Base-by-base conservation (phyloP, 805 yeast species). In the Zygotorulaspora danielsina region DNA sequence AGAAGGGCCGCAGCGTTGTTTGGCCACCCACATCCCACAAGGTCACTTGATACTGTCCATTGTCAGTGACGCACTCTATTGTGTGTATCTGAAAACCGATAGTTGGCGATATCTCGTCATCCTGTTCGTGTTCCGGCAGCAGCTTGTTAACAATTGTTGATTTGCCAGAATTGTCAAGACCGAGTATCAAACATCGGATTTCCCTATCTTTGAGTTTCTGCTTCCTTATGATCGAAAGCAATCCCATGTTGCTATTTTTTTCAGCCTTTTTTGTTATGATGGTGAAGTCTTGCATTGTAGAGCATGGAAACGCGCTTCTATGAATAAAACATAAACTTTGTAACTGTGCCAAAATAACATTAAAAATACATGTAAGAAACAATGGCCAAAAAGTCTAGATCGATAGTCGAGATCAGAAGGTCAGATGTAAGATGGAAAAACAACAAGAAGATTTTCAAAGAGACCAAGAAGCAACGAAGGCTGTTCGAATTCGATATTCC, bases 1-100 rank as follows among this genome's bases (percentile, higher is more conserved):
- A 89, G 69, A 88, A 88, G 12, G 89, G 79, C 33, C 97, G 66
- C 29, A 89, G 67, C 1, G 90, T 74, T 32, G 72, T 65, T 60
- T 89, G 97, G 2, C 97, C 97, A 4, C 97, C 97, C 9, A 89
- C 79, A 55, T 86, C 96, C 97, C 95, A 83, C 20, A 82, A 57
- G 47, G 80, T 80, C 36, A 83, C 55, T 26, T 45, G 48, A 30
- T 45, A 36, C 5, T 22, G 22, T 7, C 16, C 26, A 8, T 34
- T 19, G 20, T 12, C 19, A 29, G 34, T 36, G 10, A 36, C 22
- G 19, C 32, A 15, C 15, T 36, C 41, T 13, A 69, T 70, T 1
- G 89, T 77, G 34, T 76, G 72, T 46, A 89, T 90, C 51, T 78
- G 81, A 62, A 89, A 90, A 11, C 97, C 97, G 71, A 89, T 74